Evolutionary conservation across 768 basidiomycete genomes (phyloP).

Genomic region (Serendipita sp.): DNA sequence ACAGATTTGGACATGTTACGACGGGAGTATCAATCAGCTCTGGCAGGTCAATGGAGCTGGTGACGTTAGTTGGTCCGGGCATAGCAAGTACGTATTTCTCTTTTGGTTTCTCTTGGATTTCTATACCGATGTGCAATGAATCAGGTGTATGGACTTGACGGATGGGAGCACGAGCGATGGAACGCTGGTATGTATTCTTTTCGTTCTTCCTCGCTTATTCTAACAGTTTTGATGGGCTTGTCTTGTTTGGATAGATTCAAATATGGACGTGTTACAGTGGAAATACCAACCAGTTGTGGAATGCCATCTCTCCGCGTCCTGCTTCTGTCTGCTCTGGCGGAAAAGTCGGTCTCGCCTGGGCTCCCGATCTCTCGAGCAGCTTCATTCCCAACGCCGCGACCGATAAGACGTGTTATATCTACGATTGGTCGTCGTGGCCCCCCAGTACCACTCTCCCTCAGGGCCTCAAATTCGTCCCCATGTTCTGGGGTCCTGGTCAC

Average conservation of each 20-base stretch:
- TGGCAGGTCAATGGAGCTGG: background rate
- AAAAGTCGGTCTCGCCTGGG: background rate
- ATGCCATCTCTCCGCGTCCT: background rate
- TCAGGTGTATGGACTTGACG: background rate
- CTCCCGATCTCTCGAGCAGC: background rate
- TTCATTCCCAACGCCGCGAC: background rate
- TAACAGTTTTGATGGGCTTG: background rate
- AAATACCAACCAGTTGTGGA: background rate
- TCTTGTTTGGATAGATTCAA: background rate
- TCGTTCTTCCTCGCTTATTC: no score
- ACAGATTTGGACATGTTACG: conserved; percentile 2
- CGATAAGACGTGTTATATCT: background rate
- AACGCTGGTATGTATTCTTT: background rate
- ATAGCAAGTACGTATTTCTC: background rate
- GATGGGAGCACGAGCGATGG: background rate
- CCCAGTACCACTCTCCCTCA: background rate
- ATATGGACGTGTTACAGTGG: background rate
- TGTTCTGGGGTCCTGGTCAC: background rate
- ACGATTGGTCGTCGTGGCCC: background rate
- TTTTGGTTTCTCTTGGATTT: background rate
- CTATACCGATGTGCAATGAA: no score
- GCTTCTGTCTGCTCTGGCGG: background rate
- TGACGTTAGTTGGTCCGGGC: background rate
- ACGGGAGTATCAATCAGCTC: background rate
- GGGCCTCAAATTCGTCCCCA: background rate